Conservation (phyloP, 1,284 basidiomycete genomes). For the Cryptococcus sp. region DNA sequence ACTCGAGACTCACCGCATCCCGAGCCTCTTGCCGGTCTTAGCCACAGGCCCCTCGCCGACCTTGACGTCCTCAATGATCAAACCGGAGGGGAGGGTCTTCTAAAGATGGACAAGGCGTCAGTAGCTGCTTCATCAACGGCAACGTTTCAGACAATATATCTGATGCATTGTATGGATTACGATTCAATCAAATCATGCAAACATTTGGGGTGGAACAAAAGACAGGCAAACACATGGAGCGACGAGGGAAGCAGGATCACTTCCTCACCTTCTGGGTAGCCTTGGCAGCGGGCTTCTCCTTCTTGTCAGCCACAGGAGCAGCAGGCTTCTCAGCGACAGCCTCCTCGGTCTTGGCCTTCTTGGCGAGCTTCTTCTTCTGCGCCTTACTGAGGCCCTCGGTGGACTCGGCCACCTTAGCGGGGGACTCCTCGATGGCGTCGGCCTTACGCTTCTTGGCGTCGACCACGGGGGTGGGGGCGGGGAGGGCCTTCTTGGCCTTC, state of each 20-base stretch:
- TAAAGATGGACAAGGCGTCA: constrained; percentile 23
- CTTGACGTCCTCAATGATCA: constrained; percentile 75
- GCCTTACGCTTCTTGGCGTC: constrained; percentile 57
- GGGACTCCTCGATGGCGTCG: constrained; percentile 38
- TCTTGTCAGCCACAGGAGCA: constrained; percentile 32
- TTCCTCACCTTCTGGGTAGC: constrained; percentile 46
- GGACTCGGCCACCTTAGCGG: constrained; percentile 31
- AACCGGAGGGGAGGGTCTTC: constrained; percentile 64
- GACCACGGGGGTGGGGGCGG: constrained; percentile 52
- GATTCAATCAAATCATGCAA: neutral
- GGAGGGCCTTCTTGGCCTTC: constrained; percentile 37
- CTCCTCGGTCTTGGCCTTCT: constrained; percentile 45
- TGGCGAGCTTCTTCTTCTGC: constrained; percentile 50
- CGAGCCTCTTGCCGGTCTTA: constrained; percentile 77
- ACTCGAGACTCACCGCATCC: constrained; percentile 63
- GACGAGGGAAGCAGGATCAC: constrained; percentile 13
- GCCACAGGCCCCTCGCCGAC: constrained; percentile 75
- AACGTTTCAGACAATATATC: neutral
- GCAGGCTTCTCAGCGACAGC: constrained; percentile 54
- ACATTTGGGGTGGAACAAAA: neutral
- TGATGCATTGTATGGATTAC: neutral
- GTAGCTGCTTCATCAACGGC: neutral
- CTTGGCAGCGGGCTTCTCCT: constrained; percentile 24
- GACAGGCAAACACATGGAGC: neutral
- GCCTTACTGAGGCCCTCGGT: constrained; percentile 41